Conservation (phyloP, 371 early-diverging fungal genomes). For the Actinomortierella ambigua region DNA sequence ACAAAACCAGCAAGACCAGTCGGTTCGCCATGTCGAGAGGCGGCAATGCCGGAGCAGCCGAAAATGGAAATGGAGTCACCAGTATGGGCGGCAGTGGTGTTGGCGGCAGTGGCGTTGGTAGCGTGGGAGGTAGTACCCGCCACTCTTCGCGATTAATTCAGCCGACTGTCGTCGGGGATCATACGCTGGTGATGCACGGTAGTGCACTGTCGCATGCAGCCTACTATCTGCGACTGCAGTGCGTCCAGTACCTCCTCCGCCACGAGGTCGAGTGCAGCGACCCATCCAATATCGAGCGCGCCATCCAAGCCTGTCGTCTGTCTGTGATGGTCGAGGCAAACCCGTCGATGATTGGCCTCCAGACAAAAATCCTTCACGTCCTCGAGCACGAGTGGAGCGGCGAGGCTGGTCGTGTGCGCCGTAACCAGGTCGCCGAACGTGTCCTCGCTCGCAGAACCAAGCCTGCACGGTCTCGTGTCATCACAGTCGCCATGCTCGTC, state of each 20-base stretch:
- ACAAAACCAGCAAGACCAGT: too few relatives aligned
- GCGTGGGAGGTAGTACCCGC: too few relatives aligned
- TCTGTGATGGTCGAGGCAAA: conserved; percentile 31
- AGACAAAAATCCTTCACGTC: conserved; percentile 18
- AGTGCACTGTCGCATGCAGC: conserved; percentile 35
- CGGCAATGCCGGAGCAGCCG: too few relatives aligned
- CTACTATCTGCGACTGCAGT: conserved; percentile 27
- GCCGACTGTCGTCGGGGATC: conserved; percentile 24
- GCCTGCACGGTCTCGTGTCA: conserved; percentile 18
- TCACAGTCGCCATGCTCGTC: conserved; percentile 20
- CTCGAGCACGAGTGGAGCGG: conserved; percentile 31
- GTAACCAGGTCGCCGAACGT: conserved; percentile 26
- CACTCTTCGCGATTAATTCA: too few relatives aligned
- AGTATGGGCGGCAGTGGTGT: too few relatives aligned
- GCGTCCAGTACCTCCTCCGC: conserved; percentile 31
- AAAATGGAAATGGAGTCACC: too few relatives aligned
- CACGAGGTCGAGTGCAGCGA: conserved; percentile 45
- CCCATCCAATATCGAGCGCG: conserved; percentile 26
- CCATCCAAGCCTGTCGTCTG: conserved; percentile 36
- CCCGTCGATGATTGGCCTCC: conserved; percentile 15
- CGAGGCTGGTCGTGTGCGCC: conserved; percentile 15
- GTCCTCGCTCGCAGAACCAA: conserved; percentile 21
- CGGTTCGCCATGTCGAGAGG: too few relatives aligned
- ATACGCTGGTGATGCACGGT: conserved; percentile 38
- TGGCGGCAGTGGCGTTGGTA: too few relatives aligned